phyloP scores from a whole-genome alignment of 83 land plant species.

The Thuja plicata region DNA sequence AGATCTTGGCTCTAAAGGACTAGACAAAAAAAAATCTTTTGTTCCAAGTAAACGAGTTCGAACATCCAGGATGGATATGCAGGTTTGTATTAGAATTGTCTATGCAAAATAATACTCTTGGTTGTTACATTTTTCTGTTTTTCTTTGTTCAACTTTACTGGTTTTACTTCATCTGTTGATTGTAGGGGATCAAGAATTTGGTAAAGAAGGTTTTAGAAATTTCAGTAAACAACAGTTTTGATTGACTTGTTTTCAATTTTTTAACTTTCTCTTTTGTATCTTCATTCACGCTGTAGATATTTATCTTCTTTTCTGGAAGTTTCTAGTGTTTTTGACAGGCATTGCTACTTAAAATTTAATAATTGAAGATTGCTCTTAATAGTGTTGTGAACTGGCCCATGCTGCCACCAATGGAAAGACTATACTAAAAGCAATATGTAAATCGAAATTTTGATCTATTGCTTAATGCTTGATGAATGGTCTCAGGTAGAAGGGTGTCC shows the following conservation, averaged over 20 bases:
- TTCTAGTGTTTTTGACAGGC: background rate
- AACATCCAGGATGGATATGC: slow-evolving; percentile 75
- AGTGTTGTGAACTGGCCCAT: background rate
- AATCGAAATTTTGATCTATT: background rate
- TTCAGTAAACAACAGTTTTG: background rate
- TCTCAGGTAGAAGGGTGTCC: slow-evolving; percentile 69
- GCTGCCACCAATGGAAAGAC: background rate
- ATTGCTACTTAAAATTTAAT: background rate
- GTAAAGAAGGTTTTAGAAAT: background rate
- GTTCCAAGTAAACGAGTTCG: slow-evolving; percentile 76
- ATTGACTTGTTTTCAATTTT: background rate
- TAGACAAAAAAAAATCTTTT: slow-evolving; percentile 63
- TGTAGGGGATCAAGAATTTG: background rate
- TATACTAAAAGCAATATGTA: background rate
- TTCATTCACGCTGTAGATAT: background rate
- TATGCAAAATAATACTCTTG: background rate
- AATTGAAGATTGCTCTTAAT: background rate
- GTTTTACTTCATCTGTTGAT: background rate
- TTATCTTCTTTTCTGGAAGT: slow-evolving; percentile 2
- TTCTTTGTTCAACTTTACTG: background rate
- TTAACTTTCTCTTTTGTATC: background rate
- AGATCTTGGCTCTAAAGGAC: slow-evolving; percentile 43
- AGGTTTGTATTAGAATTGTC: slow-evolving; percentile 56
- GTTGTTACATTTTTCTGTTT: background rate
- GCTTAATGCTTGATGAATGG: background rate